Conservation (phyloP, 352 stramenopile species). For the Aphanomyces stellatus region DNA sequence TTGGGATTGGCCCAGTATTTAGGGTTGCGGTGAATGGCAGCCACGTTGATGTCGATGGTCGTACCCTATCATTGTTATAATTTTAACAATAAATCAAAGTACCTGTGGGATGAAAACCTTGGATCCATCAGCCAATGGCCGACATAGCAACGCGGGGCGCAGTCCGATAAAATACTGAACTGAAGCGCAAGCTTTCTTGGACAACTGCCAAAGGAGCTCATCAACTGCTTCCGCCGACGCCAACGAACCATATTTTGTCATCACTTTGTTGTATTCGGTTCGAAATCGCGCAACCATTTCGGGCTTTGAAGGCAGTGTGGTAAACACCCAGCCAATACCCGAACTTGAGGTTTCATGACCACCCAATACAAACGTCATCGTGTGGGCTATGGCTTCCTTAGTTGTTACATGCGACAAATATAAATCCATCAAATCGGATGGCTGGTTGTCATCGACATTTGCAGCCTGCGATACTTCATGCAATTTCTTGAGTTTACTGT, state of each 20-base stretch:
- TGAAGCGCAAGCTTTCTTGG: not conserved
- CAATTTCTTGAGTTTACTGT: too few relatives aligned
- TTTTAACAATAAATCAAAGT: conserved; percentile 23
- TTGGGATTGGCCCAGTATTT: conserved; percentile 35
- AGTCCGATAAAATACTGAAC: not conserved
- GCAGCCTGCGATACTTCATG: too few relatives aligned
- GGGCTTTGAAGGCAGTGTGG: not conserved
- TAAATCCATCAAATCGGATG: not conserved
- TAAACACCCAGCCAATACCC: not conserved
- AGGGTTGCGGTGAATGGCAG: conserved; percentile 30
- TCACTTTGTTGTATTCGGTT: not conserved
- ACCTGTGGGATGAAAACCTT: conserved; percentile 16
- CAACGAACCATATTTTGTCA: not conserved
- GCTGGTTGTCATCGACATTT: not conserved
- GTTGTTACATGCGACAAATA: not conserved
- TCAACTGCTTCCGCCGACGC: not conserved
- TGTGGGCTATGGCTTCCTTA: not conserved
- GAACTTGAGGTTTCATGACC: not conserved
- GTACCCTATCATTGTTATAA: conserved; percentile 20
- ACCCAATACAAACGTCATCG: not conserved
- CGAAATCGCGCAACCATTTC: not conserved
- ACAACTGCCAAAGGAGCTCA: not conserved
- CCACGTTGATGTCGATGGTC: conserved; percentile 26
- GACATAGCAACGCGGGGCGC: not conserved
- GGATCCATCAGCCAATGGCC: not conserved